Conservation (phyloP, 2,329 filamentous ascomycete species). For the Verticillium alfalfae region DNA sequence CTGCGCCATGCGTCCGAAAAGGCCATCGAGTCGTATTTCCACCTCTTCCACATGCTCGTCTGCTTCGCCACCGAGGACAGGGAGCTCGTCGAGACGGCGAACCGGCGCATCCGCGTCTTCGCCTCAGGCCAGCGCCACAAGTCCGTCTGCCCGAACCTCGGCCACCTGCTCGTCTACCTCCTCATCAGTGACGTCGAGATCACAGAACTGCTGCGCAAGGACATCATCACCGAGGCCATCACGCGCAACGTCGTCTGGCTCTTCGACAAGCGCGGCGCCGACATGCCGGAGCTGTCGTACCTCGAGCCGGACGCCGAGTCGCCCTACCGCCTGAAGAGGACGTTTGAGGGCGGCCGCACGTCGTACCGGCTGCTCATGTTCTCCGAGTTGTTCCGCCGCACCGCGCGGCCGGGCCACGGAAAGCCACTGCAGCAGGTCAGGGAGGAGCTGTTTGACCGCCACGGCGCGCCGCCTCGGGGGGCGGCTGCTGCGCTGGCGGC, state of each 20-base stretch:
- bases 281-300: conserved; percentile 37
- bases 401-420: conserved; percentile 27
- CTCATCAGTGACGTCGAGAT: conserved; percentile 38
- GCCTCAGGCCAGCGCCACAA: conserved; percentile 32
- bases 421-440: conserved; percentile 30
- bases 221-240: conserved; percentile 42
- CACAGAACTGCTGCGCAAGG: conserved; percentile 28
- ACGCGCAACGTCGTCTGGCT: conserved; percentile 47
- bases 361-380: conserved; percentile 49
- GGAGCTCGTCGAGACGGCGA: conserved; percentile 30
- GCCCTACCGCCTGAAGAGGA: conserved; percentile 38
- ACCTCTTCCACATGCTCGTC: conserved; percentile 44
- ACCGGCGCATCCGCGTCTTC: conserved; percentile 31
- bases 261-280: conserved; percentile 29
- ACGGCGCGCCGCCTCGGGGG: conserved; percentile 37
- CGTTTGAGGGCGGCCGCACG: conserved; percentile 37
- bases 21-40: conserved; percentile 46
- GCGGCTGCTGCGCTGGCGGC: conserved; percentile 31
- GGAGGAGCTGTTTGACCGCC: conserved; percentile 38
- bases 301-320: conserved; percentile 34
- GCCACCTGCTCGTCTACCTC: conserved; percentile 39
- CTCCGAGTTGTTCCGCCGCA: conserved; percentile 40
- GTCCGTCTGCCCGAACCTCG: conserved; percentile 37
- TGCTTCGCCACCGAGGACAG: conserved; percentile 34
- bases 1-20: conserved; percentile 44